Conservation (phyloP, 2,329 filamentous ascomycete species). For the Calonectria montana region DNA sequence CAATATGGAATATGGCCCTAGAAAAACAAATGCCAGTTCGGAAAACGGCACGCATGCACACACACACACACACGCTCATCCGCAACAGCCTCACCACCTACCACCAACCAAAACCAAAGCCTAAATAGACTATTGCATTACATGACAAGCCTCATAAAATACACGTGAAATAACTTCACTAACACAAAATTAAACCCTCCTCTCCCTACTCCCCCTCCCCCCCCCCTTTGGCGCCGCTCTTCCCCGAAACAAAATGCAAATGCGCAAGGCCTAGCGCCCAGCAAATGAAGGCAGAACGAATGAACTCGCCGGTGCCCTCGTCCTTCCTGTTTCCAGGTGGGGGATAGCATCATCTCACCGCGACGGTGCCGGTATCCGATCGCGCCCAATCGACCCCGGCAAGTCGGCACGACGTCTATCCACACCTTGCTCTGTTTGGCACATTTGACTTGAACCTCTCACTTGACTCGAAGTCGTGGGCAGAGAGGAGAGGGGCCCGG, state of each 20-base stretch:
- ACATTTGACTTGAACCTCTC: constrained; percentile 8
- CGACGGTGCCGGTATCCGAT: constrained; percentile 45
- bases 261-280: background rate
- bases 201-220: background rate
- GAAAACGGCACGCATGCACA: too few relatives aligned
- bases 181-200: background rate
- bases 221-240: too few relatives aligned
- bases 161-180: too few relatives aligned
- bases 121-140: too few relatives aligned
- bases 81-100: too few relatives aligned
- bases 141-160: too few relatives aligned
- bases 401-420: constrained; percentile 43
- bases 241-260: background rate
- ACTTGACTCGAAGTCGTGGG: background rate
- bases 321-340: constrained; percentile 30
- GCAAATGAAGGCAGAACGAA: background rate
- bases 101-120: too few relatives aligned
- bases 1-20: background rate
- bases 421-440: constrained; percentile 29
- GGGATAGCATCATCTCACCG: constrained; percentile 44
- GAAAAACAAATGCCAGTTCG: background rate
- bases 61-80: too few relatives aligned
- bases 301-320: background rate
- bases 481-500: background rate
- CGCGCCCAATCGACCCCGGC: constrained; percentile 44